Percentiles rank a stretch among this genome's conserved stretches.
Conservation (phyloP, 179 eudicot genomes). For the Pouteria campechiana region DNA sequence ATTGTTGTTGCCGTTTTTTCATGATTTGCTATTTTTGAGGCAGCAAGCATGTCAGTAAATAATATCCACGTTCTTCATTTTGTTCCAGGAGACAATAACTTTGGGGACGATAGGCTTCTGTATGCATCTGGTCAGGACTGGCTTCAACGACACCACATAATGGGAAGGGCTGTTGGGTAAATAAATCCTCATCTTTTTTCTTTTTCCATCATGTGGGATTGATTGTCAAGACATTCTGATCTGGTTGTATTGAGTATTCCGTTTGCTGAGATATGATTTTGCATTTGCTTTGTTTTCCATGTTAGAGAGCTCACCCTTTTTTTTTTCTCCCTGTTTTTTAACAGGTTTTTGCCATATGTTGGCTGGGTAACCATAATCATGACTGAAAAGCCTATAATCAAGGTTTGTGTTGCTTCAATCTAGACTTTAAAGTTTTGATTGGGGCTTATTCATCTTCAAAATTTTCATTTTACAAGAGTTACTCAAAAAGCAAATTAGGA, state of each 20-base stretch:
- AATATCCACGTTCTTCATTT: too few relatives aligned
- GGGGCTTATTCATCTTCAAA: too few relatives aligned
- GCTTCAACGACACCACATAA: slow-evolving; percentile 57
- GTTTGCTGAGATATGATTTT: neutral
- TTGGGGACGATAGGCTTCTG: slow-evolving; percentile 52
- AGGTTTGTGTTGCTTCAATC: slow-evolving; percentile 28
- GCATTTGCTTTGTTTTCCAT: neutral
- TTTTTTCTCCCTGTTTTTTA: neutral
- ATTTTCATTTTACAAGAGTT: too few relatives aligned
- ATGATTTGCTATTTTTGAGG: too few relatives aligned
- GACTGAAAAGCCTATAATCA: slow-evolving; percentile 71
- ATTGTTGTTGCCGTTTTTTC: too few relatives aligned
- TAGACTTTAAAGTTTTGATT: neutral
- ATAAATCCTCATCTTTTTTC: neutral
- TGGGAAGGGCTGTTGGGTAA: slow-evolving; percentile 85
- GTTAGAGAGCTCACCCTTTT: neutral
- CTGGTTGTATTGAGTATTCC: neutral
- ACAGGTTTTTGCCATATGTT: slow-evolving; percentile 70
- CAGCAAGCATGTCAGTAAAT: too few relatives aligned
- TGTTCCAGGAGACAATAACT: slow-evolving; percentile 73
- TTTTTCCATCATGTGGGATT: neutral
- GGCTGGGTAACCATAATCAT: slow-evolving; percentile 77
- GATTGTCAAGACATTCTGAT: neutral
- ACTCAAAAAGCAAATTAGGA: too few relatives aligned
- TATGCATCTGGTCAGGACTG: slow-evolving; percentile 68